Conservation (phyloP, 257 asterid species). For the Haberlea rhodopensis region DNA sequence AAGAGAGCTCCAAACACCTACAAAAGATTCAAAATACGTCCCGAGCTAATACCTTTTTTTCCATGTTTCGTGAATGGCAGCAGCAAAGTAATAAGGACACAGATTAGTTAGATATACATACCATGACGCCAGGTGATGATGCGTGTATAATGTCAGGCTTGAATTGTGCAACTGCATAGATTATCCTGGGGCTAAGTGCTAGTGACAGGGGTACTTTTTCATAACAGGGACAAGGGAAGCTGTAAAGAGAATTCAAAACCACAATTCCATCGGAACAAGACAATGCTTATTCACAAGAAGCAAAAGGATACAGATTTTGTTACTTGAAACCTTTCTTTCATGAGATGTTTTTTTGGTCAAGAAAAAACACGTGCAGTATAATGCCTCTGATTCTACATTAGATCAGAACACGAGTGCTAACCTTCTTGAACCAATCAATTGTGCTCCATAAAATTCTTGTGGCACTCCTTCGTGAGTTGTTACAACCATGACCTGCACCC, state of each 20-base stretch:
- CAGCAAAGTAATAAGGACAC: not conserved
- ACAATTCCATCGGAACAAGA: slow-evolving; percentile 19
- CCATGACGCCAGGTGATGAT: slow-evolving; percentile 82
- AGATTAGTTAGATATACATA: slow-evolving; percentile 43
- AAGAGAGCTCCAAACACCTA: slow-evolving; percentile 93
- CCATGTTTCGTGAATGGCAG: not conserved
- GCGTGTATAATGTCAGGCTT: slow-evolving; percentile 98
- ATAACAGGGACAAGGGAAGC: slow-evolving; percentile 95
- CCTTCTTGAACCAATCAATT: slow-evolving; percentile 90
- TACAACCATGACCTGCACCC: slow-evolving; percentile 87
- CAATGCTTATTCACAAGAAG: not conserved
- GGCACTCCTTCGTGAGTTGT: slow-evolving; percentile 99
- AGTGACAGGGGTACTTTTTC: slow-evolving; percentile 87
- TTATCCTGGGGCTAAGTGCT: slow-evolving; percentile 98
- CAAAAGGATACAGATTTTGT: not conserved
- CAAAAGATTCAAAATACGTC: slow-evolving; percentile 2
- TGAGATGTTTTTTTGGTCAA: no score
- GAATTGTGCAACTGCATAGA: slow-evolving; percentile 85
- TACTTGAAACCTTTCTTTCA: not conserved
- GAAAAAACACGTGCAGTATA: not conserved
- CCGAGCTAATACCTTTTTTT: not conserved
- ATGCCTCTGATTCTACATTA: not conserved
- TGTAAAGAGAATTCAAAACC: slow-evolving; percentile 33
- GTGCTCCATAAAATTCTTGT: slow-evolving; percentile 93
- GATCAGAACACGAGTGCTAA: slow-evolving; percentile 28